Conservation (phyloP, 257 asterid species). For the Oldenlandia corymbosa region DNA sequence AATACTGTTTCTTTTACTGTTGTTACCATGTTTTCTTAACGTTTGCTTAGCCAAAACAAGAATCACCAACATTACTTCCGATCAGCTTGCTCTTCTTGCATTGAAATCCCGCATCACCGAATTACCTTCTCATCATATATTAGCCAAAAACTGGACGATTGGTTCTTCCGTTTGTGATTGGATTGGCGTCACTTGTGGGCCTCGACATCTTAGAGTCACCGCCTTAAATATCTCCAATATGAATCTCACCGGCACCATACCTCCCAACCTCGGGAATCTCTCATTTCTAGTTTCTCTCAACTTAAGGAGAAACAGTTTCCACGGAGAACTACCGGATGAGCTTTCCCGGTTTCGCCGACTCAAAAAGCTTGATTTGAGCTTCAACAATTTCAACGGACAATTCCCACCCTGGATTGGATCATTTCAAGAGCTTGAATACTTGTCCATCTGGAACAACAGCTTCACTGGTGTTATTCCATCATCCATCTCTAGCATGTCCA, state of each 20-base stretch:
- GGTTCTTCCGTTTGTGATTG: not conserved
- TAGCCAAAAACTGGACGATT: slow-evolving; percentile 7
- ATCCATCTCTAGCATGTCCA: not conserved
- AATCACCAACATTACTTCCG: slow-evolving; percentile 6
- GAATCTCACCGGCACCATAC: not conserved
- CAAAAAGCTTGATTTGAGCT: not conserved
- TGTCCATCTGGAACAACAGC: not conserved
- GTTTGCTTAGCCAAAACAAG: too few species aligned
- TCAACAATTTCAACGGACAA: not conserved
- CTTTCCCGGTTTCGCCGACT: not conserved
- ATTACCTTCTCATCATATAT: not conserved
- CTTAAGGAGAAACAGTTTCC: not conserved
- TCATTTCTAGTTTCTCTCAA: slow-evolving; percentile 1
- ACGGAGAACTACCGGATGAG: not conserved
- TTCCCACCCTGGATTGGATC: not conserved
- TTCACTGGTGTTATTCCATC: not conserved
- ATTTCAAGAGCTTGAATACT: not conserved
- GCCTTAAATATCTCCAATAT: slow-evolving; percentile 3
- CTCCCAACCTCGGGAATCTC: not conserved
- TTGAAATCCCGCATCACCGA: not conserved
- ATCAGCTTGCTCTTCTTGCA: slow-evolving; percentile 4
- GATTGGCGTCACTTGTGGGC: slow-evolving; percentile 12
- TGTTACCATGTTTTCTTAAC: not conserved
- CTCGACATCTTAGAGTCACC: slow-evolving; percentile 8
- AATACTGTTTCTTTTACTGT: too few species aligned